Conservation (phyloP, 2,329 filamentous ascomycete species). For the Kalmusia sp. region DNA sequence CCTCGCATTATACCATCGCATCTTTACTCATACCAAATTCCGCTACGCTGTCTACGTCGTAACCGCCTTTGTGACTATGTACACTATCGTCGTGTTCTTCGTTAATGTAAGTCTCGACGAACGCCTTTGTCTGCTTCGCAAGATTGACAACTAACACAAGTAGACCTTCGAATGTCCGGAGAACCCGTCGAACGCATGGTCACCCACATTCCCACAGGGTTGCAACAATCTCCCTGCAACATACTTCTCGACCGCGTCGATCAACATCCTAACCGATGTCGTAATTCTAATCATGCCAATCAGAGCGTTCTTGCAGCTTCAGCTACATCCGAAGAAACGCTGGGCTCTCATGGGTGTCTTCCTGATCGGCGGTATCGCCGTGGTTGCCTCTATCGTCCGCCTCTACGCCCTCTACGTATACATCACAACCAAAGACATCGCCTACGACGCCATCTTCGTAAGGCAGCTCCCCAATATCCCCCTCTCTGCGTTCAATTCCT, state of each 20-base stretch:
- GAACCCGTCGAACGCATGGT: slow-evolving; percentile 22
- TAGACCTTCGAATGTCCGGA: slow-evolving; percentile 29
- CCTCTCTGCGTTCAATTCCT: neutral
- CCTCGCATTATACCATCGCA: slow-evolving; percentile 29
- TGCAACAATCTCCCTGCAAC: slow-evolving; percentile 25
- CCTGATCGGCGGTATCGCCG: slow-evolving; percentile 24
- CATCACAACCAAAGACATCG: slow-evolving; percentile 20
- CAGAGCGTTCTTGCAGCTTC: slow-evolving; percentile 22
- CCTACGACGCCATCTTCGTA: slow-evolving; percentile 25
- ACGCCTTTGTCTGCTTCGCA: neutral
- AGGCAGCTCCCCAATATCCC: neutral
- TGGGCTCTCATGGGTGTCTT: slow-evolving; percentile 29
- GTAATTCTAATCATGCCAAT: slow-evolving; percentile 26
- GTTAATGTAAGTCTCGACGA: slow-evolving; percentile 16
- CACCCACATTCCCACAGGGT: slow-evolving; percentile 23
- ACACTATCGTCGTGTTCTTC: slow-evolving; percentile 21
- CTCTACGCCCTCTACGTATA: slow-evolving; percentile 27
- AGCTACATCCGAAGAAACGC: slow-evolving; percentile 21
- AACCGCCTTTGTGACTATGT: slow-evolving; percentile 12
- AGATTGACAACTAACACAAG: slow-evolving; percentile 1
- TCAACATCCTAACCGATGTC: slow-evolving; percentile 28
- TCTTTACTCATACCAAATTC: slow-evolving; percentile 23
- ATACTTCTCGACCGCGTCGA: slow-evolving; percentile 26
- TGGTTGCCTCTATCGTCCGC: slow-evolving; percentile 26
- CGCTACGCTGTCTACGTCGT: slow-evolving; percentile 14